phyloP scores from a whole-genome alignment of 345 rosid genomes.

The Brassica cretica region DNA sequence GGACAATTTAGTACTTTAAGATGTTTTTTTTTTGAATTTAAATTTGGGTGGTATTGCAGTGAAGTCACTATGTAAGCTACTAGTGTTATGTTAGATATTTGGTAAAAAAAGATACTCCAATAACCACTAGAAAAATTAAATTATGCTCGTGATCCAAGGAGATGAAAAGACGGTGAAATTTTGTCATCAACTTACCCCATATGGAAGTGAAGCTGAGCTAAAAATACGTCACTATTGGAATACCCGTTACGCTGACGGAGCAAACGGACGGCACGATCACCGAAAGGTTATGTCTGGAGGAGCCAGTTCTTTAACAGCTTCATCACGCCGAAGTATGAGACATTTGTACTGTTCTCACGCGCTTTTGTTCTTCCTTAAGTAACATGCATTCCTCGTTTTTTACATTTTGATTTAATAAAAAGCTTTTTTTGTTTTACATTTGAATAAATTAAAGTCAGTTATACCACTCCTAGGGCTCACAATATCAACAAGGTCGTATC shows the following conservation, averaged over 20 bases:
- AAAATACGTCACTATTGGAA: neutral
- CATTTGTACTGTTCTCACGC: conserved; percentile 39
- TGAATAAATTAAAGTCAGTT: neutral
- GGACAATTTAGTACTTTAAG: conserved; percentile 28
- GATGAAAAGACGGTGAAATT: conserved; percentile 4
- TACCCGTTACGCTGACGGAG: conserved; percentile 35
- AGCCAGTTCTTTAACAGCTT: conserved; percentile 26
- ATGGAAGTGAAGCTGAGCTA: conserved; percentile 9
- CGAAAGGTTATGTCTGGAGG: conserved; percentile 15
- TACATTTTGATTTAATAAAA: conserved; percentile 1
- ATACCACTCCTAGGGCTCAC: neutral
- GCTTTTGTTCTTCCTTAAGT: conserved; percentile 25
- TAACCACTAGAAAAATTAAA: neutral
- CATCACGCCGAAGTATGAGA: conserved; percentile 31
- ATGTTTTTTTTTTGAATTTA: neutral
- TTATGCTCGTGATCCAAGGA: conserved; percentile 5
- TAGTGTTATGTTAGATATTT: neutral
- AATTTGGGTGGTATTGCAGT: neutral
- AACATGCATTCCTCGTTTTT: conserved; percentile 35
- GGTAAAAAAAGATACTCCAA: neutral
- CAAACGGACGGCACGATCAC: conserved; percentile 19
- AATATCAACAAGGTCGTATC: neutral
- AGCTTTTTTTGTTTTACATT: neutral
- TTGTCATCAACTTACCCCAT: conserved; percentile 21
- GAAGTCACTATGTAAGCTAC: neutral